Conservation (phyloP, 768 basidiomycete species). For the Xerocomus spinulosus region DNA sequence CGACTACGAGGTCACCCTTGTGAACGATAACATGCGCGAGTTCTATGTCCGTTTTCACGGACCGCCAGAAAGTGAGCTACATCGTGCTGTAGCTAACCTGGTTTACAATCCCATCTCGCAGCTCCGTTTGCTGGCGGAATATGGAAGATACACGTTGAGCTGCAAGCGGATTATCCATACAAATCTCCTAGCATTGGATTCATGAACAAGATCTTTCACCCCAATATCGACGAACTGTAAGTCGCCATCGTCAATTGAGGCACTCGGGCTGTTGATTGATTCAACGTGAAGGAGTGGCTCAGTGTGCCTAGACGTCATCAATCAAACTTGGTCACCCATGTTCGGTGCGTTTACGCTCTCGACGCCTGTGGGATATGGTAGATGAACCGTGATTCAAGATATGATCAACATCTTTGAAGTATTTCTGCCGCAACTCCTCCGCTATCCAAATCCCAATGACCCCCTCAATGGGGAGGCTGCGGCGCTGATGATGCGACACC, state of each 20-base stretch:
- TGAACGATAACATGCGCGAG: slow-evolving; percentile 99
- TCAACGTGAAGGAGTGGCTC: slow-evolving; percentile 74
- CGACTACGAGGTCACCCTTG: slow-evolving; percentile 95
- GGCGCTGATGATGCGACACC: slow-evolving; percentile 94
- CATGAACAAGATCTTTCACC: slow-evolving; percentile 99
- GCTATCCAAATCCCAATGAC: slow-evolving; percentile 98
- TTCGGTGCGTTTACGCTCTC: slow-evolving; percentile 62
- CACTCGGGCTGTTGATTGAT: slow-evolving; percentile 5
- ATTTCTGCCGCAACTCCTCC: slow-evolving; percentile 93
- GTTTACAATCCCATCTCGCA: slow-evolving; percentile 29
- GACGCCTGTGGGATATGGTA: not conserved
- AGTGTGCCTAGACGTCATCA: slow-evolving; percentile 97
- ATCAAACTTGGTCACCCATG: slow-evolving; percentile 99
- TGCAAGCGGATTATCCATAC: slow-evolving; percentile 98
- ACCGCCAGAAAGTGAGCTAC: slow-evolving; percentile 80
- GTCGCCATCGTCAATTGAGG: slow-evolving; percentile 31
- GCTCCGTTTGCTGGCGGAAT: slow-evolving; percentile 97
- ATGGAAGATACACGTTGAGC: slow-evolving; percentile 99
- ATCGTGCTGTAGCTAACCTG: not conserved
- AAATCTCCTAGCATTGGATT: slow-evolving; percentile 99
- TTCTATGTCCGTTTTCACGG: slow-evolving; percentile 97
- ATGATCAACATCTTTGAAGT: slow-evolving; percentile 99
- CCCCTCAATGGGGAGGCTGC: slow-evolving; percentile 98
- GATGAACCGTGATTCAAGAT: slow-evolving; percentile 46
- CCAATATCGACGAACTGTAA: slow-evolving; percentile 97